A percentile compares a stretch with the other conserved stretches of the same genome.
phyloP scores from a whole-genome alignment of 2,329 filamentous ascomycete genomes.

The Byssothecium circinans region DNA sequence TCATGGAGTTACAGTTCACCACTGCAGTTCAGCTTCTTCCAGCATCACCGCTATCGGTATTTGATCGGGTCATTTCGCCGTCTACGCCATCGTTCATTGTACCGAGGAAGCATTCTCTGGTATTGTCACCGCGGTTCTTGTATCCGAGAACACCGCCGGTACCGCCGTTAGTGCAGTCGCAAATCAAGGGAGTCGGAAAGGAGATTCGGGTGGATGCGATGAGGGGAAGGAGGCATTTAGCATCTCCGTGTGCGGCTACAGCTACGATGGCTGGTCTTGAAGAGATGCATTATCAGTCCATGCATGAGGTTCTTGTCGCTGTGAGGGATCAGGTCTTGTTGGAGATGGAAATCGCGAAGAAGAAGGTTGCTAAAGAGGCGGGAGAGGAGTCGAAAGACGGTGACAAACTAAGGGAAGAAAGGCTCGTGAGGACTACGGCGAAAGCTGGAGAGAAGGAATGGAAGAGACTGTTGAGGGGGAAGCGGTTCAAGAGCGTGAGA shows the following conservation, averaged over 20 bases:
- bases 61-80: conserved; percentile 13
- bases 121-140: conserved; percentile 13
- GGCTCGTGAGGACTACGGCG: neutral
- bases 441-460: neutral
- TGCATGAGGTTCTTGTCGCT: neutral
- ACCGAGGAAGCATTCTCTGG: neutral
- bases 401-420: neutral
- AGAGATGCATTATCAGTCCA: neutral
- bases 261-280: neutral
- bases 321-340: neutral
- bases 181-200: neutral
- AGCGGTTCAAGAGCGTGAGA: conserved; percentile 1
- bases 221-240: too few relatives aligned
- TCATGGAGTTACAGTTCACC: neutral
- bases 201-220: conserved; percentile 1
- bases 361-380: neutral
- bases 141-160: conserved; percentile 15
- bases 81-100: neutral
- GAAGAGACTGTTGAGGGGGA: neutral
- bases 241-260: too few relatives aligned
- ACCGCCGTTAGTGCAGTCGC: neutral
- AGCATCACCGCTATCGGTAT: conserved; percentile 21
- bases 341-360: neutral
- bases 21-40: conserved; percentile 17
- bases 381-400: neutral